Conservation (phyloP, 192 early-diverging fungal species). For the Gamsiella multidivaricata region DNA sequence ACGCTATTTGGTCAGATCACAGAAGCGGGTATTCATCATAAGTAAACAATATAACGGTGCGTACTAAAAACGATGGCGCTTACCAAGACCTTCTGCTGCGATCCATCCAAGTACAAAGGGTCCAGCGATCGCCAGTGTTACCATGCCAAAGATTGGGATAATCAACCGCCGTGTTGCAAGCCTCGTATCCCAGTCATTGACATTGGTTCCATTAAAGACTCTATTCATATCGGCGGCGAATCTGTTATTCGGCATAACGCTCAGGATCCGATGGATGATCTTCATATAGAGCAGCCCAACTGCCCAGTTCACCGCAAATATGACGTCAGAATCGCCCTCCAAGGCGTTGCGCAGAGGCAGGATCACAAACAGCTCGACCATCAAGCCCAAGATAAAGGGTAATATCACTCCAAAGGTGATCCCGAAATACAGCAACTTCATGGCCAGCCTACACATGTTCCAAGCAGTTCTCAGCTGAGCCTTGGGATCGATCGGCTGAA, state of each 20-base stretch:
- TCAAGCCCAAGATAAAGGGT: slow-evolving; percentile 73
- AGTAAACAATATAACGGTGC: not conserved
- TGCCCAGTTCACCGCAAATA: slow-evolving; percentile 72
- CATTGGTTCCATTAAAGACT: slow-evolving; percentile 23
- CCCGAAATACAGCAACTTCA: slow-evolving; percentile 64
- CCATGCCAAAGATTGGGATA: slow-evolving; percentile 9
- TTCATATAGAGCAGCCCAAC: slow-evolving; percentile 81
- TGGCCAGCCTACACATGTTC: slow-evolving; percentile 12
- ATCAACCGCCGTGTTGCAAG: slow-evolving; percentile 27
- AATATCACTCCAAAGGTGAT: slow-evolving; percentile 70
- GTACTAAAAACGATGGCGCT: not conserved
- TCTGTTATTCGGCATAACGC: slow-evolving; percentile 63
- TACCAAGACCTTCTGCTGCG: slow-evolving; percentile 7
- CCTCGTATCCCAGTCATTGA: slow-evolving; percentile 20
- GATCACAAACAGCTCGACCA: slow-evolving; percentile 81
- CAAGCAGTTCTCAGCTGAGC: slow-evolving; percentile 22
- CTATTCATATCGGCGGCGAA: slow-evolving; percentile 36
- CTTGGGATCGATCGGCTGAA: slow-evolving; percentile 34
- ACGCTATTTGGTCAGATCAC: not conserved
- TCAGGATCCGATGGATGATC: slow-evolving; percentile 67
- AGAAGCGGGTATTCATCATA: too few species aligned
- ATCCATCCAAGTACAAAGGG: slow-evolving; percentile 15
- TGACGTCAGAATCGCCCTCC: slow-evolving; percentile 30
- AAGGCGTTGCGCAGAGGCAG: slow-evolving; percentile 61
- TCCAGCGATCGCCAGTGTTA: slow-evolving; percentile 1